These are phyloP conservation scores for Albugo laibachii DNA, from an alignment of 352 stramenopile species.

Conservation along the genomic window DNA sequence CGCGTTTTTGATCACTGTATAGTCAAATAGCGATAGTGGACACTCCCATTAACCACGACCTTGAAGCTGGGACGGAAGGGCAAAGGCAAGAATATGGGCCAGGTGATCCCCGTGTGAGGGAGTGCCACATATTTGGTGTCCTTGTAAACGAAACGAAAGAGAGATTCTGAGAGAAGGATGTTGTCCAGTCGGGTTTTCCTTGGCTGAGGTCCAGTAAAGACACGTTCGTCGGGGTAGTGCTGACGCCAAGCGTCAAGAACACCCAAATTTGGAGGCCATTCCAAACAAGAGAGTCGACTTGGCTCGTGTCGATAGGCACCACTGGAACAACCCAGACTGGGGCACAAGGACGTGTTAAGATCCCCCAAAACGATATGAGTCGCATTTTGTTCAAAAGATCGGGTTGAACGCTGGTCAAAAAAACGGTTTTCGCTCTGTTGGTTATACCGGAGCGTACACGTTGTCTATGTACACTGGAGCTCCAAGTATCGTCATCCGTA, in stretches of 20 bases:
- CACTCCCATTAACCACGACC: too few relatives aligned
- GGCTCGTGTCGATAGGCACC: neutral
- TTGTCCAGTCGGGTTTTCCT: slow-evolving; percentile 10
- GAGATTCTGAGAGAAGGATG: slow-evolving; percentile 1
- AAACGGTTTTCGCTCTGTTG: too few relatives aligned
- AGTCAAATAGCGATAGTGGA: slow-evolving; percentile 1
- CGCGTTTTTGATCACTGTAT: neutral
- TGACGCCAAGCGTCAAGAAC: slow-evolving; percentile 8
- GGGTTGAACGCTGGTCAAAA: too few relatives aligned
- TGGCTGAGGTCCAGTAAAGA: slow-evolving; percentile 1
- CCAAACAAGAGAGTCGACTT: neutral
- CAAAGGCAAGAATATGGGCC: too few relatives aligned
- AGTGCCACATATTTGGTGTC: too few relatives aligned
- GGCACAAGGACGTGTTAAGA: slow-evolving; percentile 5
- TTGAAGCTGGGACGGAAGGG: too few relatives aligned
- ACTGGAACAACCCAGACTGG: neutral
- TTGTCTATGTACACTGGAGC: too few relatives aligned
- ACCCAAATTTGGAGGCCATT: slow-evolving; percentile 4
- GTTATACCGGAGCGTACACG: too few relatives aligned
- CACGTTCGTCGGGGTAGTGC: slow-evolving; percentile 1
- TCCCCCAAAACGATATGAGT: slow-evolving; percentile 7
- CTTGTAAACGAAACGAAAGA: too few relatives aligned
- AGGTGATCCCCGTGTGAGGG: too few relatives aligned
- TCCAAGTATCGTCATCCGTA: too few relatives aligned
- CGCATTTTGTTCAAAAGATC: neutral